A percentile compares a stretch with the other conserved stretches of the same genome.
phyloP scores from a whole-genome alignment of 2,329 filamentous ascomycete genomes.

The Gliomastix tumulicola region DNA sequence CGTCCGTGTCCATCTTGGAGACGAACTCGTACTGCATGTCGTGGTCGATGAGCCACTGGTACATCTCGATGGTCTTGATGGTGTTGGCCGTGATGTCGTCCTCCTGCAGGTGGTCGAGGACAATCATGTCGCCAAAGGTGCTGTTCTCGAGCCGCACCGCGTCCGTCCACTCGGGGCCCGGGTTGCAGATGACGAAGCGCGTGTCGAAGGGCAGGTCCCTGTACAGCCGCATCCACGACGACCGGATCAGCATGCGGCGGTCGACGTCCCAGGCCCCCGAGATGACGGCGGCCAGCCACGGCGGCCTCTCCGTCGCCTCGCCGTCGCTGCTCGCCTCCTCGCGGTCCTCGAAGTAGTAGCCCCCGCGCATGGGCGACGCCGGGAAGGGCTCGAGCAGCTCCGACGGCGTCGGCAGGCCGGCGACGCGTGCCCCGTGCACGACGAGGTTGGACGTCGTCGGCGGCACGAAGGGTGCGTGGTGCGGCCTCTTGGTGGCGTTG shows the following conservation, averaged over 20 bases:
- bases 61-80: constrained; percentile 23
- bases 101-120: constrained; percentile 21
- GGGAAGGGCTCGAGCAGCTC: constrained; percentile 15
- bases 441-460: constrained; percentile 5
- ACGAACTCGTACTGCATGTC: constrained; percentile 18
- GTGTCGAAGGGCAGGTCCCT: constrained; percentile 17
- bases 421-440: constrained; percentile 5
- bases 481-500: too few relatives aligned
- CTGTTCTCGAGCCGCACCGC: constrained; percentile 17
- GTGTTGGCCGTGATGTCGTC: constrained; percentile 21
- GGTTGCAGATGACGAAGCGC: constrained; percentile 22
- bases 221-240: constrained; percentile 22
- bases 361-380: constrained; percentile 14
- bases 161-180: constrained; percentile 15
- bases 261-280: constrained; percentile 16
- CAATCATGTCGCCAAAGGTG: constrained; percentile 23
- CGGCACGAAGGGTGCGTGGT: constrained; percentile 3
- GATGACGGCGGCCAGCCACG: constrained; percentile 21
- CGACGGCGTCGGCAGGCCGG: constrained; percentile 2
- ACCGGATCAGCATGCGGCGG: constrained; percentile 19
- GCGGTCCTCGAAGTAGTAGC: too few relatives aligned
- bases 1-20: constrained; percentile 22
- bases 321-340: too few relatives aligned
- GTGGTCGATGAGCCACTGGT: constrained; percentile 16
- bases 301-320: constrained; percentile 3